Base-by-base conservation (phyloP, 129 eudicot species). In the Chrysanthemum makinoi region DNA sequence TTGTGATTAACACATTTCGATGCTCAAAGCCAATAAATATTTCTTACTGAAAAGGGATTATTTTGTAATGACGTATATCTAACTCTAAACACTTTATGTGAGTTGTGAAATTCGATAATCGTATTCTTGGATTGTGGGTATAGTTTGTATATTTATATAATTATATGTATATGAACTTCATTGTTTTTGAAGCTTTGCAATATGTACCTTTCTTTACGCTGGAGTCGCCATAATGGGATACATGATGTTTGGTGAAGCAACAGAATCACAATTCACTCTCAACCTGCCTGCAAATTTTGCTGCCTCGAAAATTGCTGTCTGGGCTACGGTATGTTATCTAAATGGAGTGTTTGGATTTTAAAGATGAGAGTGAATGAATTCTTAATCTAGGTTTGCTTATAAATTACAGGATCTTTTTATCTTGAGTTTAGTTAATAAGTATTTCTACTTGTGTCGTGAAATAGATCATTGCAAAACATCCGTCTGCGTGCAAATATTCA, bases 151-250 rank as follows among this genome's bases (percentile, higher is more conserved):
- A 73, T 53, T 51, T 73, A 10, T 14, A 12, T 50, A 52, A 28
- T 60, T 30, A 44, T 60, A 17, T 66, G 70, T 55, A 53, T 47
- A 58, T 55, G 15, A 63, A 62, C 14, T 46, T 26, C 7, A 52
- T 66, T 16, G 19, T 19, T 52, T 19, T 47, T 83, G 80, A 86
- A 92, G 98, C 76, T 92, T 92, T 53, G 89, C 48, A 44, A 73
- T 92, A 6, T 89, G 96, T 62, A 92, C 98, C 17, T n/a, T 73
- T 24, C 56, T 92, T 80, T 92, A 87, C 74, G 98, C 82, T 74
- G 96, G 89, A 63, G 91, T 82, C 58, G 98, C 96, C 47, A 85
- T 84, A 57, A n/a, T 89, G 64, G 98, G 98, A 77, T 92, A 86
- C 81, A 11, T 78, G 78, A 79, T 89, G 88, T 92, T 86, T 49